These are phyloP conservation scores for Pseudomassariella vexata DNA, from an alignment of 2,329 filamentous ascomycete genomes.

Conservation along the genomic window DNA sequence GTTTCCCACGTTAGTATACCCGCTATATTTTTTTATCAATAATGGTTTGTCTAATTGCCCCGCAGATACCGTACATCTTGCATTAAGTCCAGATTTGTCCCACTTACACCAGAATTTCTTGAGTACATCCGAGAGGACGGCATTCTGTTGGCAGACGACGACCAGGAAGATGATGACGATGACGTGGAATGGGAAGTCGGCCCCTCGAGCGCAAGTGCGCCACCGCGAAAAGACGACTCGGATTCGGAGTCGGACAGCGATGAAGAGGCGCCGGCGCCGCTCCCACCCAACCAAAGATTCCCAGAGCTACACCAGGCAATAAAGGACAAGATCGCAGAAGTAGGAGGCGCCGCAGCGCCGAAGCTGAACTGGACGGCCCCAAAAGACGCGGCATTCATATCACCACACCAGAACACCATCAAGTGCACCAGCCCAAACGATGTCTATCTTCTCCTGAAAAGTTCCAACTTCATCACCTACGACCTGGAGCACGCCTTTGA, in stretches of 20 bases:
- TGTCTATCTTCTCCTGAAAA: slow-evolving; percentile 89
- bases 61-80: slow-evolving; percentile 69
- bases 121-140: slow-evolving; percentile 88
- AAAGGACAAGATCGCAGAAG: slow-evolving; percentile 68
- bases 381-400: slow-evolving; percentile 94
- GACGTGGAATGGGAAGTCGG: slow-evolving; percentile 51
- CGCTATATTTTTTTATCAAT: too few relatives aligned
- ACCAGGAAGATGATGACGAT: slow-evolving; percentile 37
- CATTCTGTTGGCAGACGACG: slow-evolving; percentile 76
- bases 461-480: slow-evolving; percentile 89
- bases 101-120: slow-evolving; percentile 69
- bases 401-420: slow-evolving; percentile 76
- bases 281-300: slow-evolving; percentile 53
- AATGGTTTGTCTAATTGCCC: too few relatives aligned
- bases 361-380: slow-evolving; percentile 98
- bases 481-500: slow-evolving; percentile 93
- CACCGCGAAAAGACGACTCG: slow-evolving; percentile 37
- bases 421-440: slow-evolving; percentile 87
- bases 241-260: slow-evolving; percentile 45
- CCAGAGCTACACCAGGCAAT: slow-evolving; percentile 72
- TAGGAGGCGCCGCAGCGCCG: slow-evolving; percentile 81
- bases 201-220: slow-evolving; percentile 22
- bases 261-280: slow-evolving; percentile 43
- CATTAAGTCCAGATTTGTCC: slow-evolving; percentile 80
- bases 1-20: slow-evolving; percentile 63